Evolutionary conservation across 1,284 basidiomycete species (phyloP), one percentile per base, ranked within the genome.

Genomic region (Rhodotorula glutinis): DNA sequence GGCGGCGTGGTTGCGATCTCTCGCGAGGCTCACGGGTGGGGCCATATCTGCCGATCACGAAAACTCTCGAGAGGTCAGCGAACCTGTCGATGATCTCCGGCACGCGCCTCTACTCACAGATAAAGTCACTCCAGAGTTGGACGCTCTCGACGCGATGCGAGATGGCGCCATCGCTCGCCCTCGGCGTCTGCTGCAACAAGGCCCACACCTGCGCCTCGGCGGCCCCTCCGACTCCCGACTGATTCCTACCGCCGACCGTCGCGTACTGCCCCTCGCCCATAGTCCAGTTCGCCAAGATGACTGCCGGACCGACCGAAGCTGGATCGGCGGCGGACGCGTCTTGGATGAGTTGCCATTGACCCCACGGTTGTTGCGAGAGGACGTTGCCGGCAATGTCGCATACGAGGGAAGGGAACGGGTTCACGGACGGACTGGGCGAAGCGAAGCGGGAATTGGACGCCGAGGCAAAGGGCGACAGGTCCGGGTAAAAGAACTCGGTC

Each of bases 321-420:
- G 92, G 92, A 79, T 96, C 92, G 3, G 84, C 88, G 0, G 87
- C 88, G 0, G 89, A 87, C 23, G 85, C 87, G 70, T 82, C 82
- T 10, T 70, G 59, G 21, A 82, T 69, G 52, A 83, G 59, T 52
- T 71, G 74, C 8, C 62, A 46, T 21, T 60, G 53, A 0, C n/a
- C 29, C 2, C 46, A 44, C 0, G 62, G 52, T 5, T 63, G 55
- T 19, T 55, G n/a, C 11, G 62, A 21, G 23, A 73, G 41, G 46
- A 72, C 47, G 11, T 59, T 69, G 44, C 59, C 53, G 8, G 58
- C 21, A 47, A 72, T 52, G 49, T 66, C 53, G 9, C n/a, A 53
- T n/a, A 14, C 40, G 57, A 17, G 71, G 67, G 33, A 64, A 27
- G 30, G 62, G 60, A 0, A 51, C 21, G 4, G 56, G n/a, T 2